A percentile compares a stretch with the other conserved stretches of the same genome.
phyloP scores from a whole-genome alignment of 306 rosid species.

The Gleditsia sinensis region DNA sequence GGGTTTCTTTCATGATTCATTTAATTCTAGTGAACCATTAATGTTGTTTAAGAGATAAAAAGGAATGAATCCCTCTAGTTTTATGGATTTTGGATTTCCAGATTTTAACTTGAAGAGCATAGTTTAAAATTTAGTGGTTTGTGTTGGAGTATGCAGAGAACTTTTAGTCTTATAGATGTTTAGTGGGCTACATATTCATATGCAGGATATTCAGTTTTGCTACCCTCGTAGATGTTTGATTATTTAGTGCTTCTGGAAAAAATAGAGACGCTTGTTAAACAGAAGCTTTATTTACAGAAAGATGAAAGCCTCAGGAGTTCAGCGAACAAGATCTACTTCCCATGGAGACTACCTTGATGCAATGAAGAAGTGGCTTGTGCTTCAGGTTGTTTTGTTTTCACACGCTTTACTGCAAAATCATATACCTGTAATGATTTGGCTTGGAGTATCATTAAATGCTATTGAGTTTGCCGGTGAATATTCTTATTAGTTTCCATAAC shows the following conservation, averaged over 20 bases:
- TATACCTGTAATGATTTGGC: not conserved
- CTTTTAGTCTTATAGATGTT: not conserved
- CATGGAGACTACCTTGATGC: not conserved
- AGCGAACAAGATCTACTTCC: not conserved
- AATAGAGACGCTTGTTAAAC: not conserved
- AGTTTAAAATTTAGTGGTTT: not conserved
- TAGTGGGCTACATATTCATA: not conserved
- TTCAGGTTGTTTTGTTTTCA: slow-evolving; percentile 9
- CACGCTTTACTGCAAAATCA: not conserved
- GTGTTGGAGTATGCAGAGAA: not conserved
- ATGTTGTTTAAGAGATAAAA: not conserved
- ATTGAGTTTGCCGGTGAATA: not conserved
- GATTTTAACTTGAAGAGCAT: not conserved
- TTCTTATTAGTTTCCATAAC: not conserved
- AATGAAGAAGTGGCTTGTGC: not conserved
- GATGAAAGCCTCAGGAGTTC: not conserved
- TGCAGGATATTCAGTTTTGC: not conserved
- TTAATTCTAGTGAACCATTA: not conserved
- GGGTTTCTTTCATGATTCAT: not conserved
- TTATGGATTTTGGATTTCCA: not conserved
- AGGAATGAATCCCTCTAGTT: too few relatives aligned
- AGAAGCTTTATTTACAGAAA: not conserved
- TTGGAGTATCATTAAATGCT: not conserved
- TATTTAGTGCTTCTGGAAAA: not conserved
- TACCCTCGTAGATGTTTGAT: not conserved